Evolutionary conservation across 208 protist species (phyloP).

Genomic region (Trypanosoma scelopori): DNA sequence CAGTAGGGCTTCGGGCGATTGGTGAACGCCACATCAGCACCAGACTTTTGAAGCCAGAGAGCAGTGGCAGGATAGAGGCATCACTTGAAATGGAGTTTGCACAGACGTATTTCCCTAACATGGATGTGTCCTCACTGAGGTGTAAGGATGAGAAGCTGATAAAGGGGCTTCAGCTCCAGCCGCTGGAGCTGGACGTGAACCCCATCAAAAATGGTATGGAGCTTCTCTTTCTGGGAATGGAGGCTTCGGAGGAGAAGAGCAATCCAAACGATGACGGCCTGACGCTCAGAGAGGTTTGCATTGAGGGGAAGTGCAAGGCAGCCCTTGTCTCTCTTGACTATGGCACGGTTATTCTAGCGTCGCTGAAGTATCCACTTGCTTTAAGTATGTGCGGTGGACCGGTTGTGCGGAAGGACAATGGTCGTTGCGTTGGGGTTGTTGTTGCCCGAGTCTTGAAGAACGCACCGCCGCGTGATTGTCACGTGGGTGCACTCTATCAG

Average conservation of each 20-base stretch:
- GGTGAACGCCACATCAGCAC: conserved; percentile 86
- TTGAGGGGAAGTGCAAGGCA: conserved; percentile 66
- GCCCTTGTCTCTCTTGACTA: conserved; percentile 81
- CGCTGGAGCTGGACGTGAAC: conserved; percentile 67
- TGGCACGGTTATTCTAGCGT: conserved; percentile 76
- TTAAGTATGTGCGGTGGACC: conserved; percentile 86
- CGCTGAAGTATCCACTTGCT: conserved; percentile 39
- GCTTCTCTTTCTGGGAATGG: conserved; percentile 62
- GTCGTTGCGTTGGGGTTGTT: conserved; percentile 85
- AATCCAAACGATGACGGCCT: conserved; percentile 85
- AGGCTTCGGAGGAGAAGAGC: conserved; percentile 60
- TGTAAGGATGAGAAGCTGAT: conserved; percentile 45
- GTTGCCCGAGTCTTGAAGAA: conserved; percentile 67
- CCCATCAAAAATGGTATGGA: conserved; percentile 65
- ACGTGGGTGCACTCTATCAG: conserved; percentile 45
- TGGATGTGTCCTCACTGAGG: conserved; percentile 72
- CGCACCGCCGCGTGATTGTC: conserved; percentile 52
- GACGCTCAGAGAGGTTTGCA: conserved; percentile 31
- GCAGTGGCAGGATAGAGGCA: conserved; percentile 25
- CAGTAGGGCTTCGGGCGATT: conserved; percentile 69
- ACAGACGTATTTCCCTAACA: conserved; percentile 66
- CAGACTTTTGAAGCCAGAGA: conserved; percentile 51
- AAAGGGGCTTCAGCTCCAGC: conserved; percentile 25
- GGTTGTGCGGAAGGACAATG: conserved; percentile 72
- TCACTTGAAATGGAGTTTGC: conserved; percentile 63